Conservation (phyloP, 2,329 filamentous ascomycete genomes). For the Ramularia endophylla region DNA sequence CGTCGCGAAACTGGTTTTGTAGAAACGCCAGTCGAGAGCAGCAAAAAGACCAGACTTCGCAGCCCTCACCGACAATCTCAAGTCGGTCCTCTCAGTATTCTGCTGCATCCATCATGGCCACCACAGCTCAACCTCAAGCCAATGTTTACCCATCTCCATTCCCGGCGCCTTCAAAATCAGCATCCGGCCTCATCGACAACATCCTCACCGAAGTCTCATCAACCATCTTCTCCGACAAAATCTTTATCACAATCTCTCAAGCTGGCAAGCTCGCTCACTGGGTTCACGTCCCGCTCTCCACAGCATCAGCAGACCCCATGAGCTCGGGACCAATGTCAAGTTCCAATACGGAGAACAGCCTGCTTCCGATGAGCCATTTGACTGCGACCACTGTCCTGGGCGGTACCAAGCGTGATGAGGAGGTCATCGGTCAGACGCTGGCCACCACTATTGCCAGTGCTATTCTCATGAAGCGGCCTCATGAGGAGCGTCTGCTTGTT, state of each 20-base stretch:
- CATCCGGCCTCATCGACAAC: slow-evolving; percentile 58
- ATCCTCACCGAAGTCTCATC: slow-evolving; percentile 65
- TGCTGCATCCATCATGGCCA: slow-evolving; percentile 9
- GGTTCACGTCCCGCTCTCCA: slow-evolving; percentile 80
- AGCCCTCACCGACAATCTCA: too few species aligned
- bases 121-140: slow-evolving; percentile 4
- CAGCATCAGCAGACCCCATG: slow-evolving; percentile 56
- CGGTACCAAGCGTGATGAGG: slow-evolving; percentile 72
- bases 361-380: slow-evolving; percentile 73
- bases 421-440: slow-evolving; percentile 71
- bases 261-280: slow-evolving; percentile 83
- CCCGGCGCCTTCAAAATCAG: slow-evolving; percentile 31
- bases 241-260: slow-evolving; percentile 84
- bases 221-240: slow-evolving; percentile 79
- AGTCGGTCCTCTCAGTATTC: too few species aligned
- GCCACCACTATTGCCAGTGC: slow-evolving; percentile 83
- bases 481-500: slow-evolving; percentile 54
- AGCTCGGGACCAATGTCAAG: slow-evolving; percentile 52
- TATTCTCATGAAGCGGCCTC: slow-evolving; percentile 63
- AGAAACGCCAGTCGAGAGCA: too few species aligned
- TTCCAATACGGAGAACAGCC: slow-evolving; percentile 39
- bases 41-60: too few species aligned
- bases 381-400: slow-evolving; percentile 85
- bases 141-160: slow-evolving; percentile 54
- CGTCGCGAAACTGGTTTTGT: too few species aligned